These are phyloP conservation scores for Berberis vulgaris DNA, from an alignment of 164 flowering plant species.

Conservation along the genomic window DNA sequence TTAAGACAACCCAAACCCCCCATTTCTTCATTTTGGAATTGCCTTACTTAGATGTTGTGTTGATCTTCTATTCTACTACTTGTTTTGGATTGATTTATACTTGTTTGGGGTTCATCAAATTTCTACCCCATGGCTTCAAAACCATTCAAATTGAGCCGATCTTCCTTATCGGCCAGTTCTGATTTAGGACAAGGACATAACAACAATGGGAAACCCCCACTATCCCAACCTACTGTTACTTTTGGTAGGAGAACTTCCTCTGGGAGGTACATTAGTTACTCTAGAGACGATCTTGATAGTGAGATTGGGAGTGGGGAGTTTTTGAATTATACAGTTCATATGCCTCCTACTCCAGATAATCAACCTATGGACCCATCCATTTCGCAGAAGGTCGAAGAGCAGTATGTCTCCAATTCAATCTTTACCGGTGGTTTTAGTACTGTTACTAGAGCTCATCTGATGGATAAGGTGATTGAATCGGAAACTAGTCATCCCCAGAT, in stretches of 20 bases:
- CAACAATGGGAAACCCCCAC: slow-evolving; percentile 2
- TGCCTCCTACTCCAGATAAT: slow-evolving; percentile 62
- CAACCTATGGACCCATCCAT: slow-evolving; percentile 48
- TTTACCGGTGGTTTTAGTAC: slow-evolving; percentile 66
- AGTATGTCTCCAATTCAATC: slow-evolving; percentile 55
- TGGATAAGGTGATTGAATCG: slow-evolving; percentile 63
- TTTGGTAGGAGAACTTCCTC: slow-evolving; percentile 49
- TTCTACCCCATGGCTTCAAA: too few species aligned
- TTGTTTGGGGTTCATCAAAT: too few species aligned
- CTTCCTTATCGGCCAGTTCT: slow-evolving; percentile 29
- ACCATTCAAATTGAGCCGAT: slow-evolving; percentile 33
- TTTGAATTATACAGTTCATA: slow-evolving; percentile 47
- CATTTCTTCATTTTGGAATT: too few species aligned
- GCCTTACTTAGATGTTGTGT: too few species aligned
- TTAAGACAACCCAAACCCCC: too few species aligned
- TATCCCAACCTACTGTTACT: slow-evolving; percentile 25
- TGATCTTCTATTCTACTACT: too few species aligned
- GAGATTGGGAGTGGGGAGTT: slow-evolving; percentile 37
- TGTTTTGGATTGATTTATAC: too few species aligned
- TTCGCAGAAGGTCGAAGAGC: slow-evolving; percentile 55
- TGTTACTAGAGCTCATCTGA: slow-evolving; percentile 50
- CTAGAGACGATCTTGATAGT: slow-evolving; percentile 54
- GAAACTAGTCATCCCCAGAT: slow-evolving; percentile 58
- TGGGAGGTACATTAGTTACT: slow-evolving; percentile 44
- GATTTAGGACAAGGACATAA: slow-evolving; percentile 19